Base-by-base conservation (phyloP, 768 basidiomycete species). In the Sporobolomyces roseus region DNA sequence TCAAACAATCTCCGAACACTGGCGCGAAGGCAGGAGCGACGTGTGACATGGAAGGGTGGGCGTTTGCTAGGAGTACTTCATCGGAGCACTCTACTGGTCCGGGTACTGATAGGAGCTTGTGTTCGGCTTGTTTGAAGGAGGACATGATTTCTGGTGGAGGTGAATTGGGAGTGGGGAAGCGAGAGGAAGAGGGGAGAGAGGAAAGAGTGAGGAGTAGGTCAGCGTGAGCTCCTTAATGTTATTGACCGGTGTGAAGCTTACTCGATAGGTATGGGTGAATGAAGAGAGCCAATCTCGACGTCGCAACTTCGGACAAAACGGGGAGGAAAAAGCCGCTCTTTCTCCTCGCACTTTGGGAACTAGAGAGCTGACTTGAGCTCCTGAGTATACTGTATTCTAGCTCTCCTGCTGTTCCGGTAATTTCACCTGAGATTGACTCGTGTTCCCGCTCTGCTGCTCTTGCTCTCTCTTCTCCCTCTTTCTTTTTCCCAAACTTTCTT, bases 1-100 rank as follows among this genome's bases (percentile, higher is more conserved):
- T 56, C 50, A 98, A 84, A 78, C 87, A 89, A 75, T 94, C 89
- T 38, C 91, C 90, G 71, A 98, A 91, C 62, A 90, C 85, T 25
- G 87, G 84, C 43, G 91, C 84, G 78, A 99, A 97, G 36, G 91
- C 92, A 17, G 87, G 84, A 32, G 90, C 88, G 74, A 92, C 73
- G 45, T 73, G 73, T 36, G 63, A 64, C 83, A 92, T 83, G 61
- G 87, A 85, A 0, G 92, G 91, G 74, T 90, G 90, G 0, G 96
- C 94, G 82, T 97, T 97, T 75, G 67, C 72, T 38, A 51, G 35
- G 36, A 60, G 61, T 21, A 73, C 71, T 33, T 68, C 71, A 45
- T 73, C 72, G 2, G 51, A 51, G 52, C 32, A 23, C 54, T 73
- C 75, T 53, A 76, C 71, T 1, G 74, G 74, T 1, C 75, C 75